Percentiles rank a stretch among this genome's conserved stretches.
Conservation (phyloP, 306 rosid genomes). For the Inga laurina region DNA sequence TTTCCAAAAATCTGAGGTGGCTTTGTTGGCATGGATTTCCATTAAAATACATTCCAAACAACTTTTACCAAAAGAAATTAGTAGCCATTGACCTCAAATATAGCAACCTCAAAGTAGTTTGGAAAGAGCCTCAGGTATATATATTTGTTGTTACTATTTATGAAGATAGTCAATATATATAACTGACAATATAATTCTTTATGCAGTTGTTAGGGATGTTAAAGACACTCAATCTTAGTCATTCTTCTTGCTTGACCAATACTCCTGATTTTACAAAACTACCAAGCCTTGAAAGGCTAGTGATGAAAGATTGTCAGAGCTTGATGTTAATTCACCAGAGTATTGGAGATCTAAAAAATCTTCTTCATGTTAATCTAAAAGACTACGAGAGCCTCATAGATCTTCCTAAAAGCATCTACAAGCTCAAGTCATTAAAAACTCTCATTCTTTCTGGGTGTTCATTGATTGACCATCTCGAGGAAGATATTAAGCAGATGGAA, state of each 20-base stretch:
- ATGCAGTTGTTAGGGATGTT: neutral
- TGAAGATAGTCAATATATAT: no score
- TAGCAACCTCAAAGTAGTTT: constrained; percentile 39
- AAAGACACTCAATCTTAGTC: no score
- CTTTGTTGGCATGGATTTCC: constrained; percentile 44
- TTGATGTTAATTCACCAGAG: neutral
- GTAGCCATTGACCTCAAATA: constrained; percentile 38
- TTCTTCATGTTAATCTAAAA: neutral
- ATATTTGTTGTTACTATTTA: no score
- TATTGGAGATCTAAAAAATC: neutral
- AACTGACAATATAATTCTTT: neutral
- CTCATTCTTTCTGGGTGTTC: neutral
- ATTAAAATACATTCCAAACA: constrained; percentile 20
- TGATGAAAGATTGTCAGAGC: neutral
- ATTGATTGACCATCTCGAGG: neutral
- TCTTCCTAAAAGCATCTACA: neutral
- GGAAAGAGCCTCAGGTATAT: constrained; percentile 43
- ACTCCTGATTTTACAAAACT: neutral
- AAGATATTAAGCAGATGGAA: neutral
- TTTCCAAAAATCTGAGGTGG: constrained; percentile 44
- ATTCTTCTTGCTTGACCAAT: neutral
- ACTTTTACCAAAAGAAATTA: constrained; percentile 14
- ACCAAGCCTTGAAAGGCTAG: neutral
- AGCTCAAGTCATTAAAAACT: neutral
- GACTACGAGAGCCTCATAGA: neutral